phyloP scores from a whole-genome alignment of 306 rosid species.

The Malus asiatica region DNA sequence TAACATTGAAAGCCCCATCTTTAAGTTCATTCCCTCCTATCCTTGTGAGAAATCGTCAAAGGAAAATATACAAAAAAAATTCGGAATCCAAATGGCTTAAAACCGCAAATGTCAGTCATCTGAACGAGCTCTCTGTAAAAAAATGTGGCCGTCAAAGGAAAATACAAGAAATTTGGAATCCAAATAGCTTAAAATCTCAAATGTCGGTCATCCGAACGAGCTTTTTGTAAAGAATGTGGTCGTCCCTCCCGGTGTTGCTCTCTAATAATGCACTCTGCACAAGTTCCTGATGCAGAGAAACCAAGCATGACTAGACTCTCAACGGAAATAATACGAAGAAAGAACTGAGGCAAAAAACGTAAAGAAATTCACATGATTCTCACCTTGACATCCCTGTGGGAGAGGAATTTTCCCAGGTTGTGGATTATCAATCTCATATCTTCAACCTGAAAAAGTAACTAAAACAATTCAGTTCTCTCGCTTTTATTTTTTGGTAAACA shows the following conservation, averaged over 20 bases:
- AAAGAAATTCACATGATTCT: background rate
- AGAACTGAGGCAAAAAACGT: background rate
- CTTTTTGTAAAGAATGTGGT: conserved; percentile 77
- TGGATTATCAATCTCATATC: conserved; percentile 80
- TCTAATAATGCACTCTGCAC: conserved; percentile 95
- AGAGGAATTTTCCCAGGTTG: conserved; percentile 79
- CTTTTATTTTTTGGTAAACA: background rate
- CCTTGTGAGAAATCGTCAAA: background rate
- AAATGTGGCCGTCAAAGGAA: conserved; percentile 55
- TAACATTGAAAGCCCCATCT: background rate
- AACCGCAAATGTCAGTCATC: conserved; percentile 47
- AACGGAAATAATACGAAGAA: background rate
- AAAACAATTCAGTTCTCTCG: background rate
- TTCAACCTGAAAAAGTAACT: conserved; percentile 63
- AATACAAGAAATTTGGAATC: background rate
- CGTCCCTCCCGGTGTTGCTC: conserved; percentile 93
- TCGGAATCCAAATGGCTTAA: background rate
- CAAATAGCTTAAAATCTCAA: conserved; percentile 26
- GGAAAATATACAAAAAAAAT: background rate
- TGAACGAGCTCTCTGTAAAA: conserved; percentile 73
- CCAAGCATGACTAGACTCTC: conserved; percentile 1
- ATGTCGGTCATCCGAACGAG: conserved; percentile 62
- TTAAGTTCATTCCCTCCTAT: background rate
- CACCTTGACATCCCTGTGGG: conserved; percentile 95
- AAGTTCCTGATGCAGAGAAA: conserved; percentile 62